A percentile compares a stretch with the other conserved stretches of the same genome.
phyloP scores from a whole-genome alignment of 2,329 filamentous ascomycete genomes.

The Hawksworthiomyces lignivorus region DNA sequence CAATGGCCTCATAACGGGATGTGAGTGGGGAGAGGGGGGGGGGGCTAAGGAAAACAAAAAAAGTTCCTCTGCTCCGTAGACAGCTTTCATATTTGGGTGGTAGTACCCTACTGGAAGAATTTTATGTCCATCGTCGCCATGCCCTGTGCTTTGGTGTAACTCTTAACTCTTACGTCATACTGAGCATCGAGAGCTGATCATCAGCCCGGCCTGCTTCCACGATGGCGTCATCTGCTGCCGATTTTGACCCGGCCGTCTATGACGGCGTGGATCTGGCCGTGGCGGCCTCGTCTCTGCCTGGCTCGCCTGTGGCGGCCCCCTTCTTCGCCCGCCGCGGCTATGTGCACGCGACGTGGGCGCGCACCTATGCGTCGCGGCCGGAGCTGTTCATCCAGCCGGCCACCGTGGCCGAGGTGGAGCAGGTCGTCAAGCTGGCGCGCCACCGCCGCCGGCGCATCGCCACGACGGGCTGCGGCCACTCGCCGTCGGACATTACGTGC shows the following conservation, averaged over 20 bases:
- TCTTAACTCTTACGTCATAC: too few species aligned
- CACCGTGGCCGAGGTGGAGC: constrained; percentile 72
- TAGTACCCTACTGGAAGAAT: too few species aligned
- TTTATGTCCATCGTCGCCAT: too few species aligned
- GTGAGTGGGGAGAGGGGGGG: too few species aligned
- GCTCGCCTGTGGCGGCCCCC: constrained; percentile 37
- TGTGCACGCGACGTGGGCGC: constrained; percentile 87
- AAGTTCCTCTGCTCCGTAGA: too few species aligned
- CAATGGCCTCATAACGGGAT: too few species aligned
- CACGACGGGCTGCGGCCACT: constrained; percentile 85
- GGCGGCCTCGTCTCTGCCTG: too few species aligned
- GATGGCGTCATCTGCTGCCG: background rate
- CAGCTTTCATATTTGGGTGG: too few species aligned
- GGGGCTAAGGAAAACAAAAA: too few species aligned
- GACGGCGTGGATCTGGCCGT: constrained; percentile 14
- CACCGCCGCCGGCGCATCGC: constrained; percentile 74
- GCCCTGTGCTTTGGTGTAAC: too few species aligned
- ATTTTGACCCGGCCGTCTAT: constrained; percentile 13
- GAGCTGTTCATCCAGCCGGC: constrained; percentile 87
- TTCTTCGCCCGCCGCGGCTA: constrained; percentile 70
- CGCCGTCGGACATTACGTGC: constrained; percentile 84
- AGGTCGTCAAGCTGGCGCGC: constrained; percentile 72
- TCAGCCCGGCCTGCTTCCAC: too few species aligned
- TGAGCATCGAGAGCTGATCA: too few species aligned
- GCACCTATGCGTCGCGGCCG: constrained; percentile 80